Percentiles rank a stretch among this genome's conserved stretches.
phyloP scores from a whole-genome alignment of 1,139 yeast genomes.

The Ashbya aceris region DNA sequence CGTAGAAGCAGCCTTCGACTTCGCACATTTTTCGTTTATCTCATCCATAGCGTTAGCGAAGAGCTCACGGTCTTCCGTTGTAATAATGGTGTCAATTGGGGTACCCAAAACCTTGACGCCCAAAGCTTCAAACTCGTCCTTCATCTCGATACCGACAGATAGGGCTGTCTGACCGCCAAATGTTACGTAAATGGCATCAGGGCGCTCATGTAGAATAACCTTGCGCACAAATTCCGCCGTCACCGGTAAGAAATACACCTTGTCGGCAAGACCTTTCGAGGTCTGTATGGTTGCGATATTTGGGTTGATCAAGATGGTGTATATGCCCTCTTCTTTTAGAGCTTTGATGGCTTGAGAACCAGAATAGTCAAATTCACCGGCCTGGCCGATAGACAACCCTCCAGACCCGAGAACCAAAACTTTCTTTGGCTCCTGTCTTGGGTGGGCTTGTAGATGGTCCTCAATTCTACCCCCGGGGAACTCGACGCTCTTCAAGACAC shows the following conservation, averaged over 20 bases:
- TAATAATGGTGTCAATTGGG: constrained; percentile 87
- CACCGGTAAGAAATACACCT: constrained; percentile 94
- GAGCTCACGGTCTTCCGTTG: constrained; percentile 95
- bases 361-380: constrained; percentile 98
- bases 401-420: constrained; percentile 97
- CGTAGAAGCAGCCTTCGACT: constrained; percentile 74
- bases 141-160: constrained; percentile 88
- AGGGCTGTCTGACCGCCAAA: constrained; percentile 99
- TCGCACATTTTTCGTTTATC: constrained; percentile 90
- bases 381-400: constrained; percentile 98
- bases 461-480: constrained; percentile 84
- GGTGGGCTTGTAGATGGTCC: constrained; percentile 66
- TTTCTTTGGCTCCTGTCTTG: constrained; percentile 78
- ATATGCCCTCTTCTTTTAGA: constrained; percentile 92
- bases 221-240: constrained; percentile 93
- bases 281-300: constrained; percentile 98
- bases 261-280: constrained; percentile 94
- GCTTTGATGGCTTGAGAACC: constrained; percentile 95
- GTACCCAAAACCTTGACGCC: constrained; percentile 97
- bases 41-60: constrained; percentile 93
- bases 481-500: constrained; percentile 57
- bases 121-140: constrained; percentile 84
- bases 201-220: constrained; percentile 88
- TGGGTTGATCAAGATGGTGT: constrained; percentile 91
- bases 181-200: constrained; percentile 94